Conservation (phyloP, 1,284 basidiomycete genomes). For the Ustilago xerochloae region DNA sequence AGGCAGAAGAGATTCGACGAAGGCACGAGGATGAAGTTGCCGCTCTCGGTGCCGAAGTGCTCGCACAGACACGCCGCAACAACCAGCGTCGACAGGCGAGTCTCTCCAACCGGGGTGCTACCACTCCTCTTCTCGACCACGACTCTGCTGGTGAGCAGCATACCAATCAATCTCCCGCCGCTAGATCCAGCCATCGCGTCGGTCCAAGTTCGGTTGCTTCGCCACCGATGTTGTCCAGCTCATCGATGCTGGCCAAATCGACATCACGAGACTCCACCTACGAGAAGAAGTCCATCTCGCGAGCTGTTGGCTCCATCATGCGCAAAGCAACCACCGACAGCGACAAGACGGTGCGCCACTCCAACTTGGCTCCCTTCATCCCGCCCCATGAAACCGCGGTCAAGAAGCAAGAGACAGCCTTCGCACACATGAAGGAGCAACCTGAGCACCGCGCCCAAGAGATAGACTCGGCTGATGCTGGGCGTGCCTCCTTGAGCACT, state of each 20-base stretch:
- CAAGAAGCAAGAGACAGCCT: slow-evolving; percentile 22
- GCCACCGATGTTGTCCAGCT: slow-evolving; percentile 9
- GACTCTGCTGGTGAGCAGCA: slow-evolving; percentile 23
- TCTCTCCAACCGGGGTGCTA: slow-evolving; percentile 6
- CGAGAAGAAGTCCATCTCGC: slow-evolving; percentile 41
- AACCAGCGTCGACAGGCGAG: slow-evolving; percentile 43
- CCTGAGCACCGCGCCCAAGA: background rate
- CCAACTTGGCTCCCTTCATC: slow-evolving; percentile 4
- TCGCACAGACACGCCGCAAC: slow-evolving; percentile 53
- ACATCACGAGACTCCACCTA: slow-evolving; percentile 28
- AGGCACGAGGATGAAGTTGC: slow-evolving; percentile 64
- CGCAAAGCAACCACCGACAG: slow-evolving; percentile 41
- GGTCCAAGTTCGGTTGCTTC: slow-evolving; percentile 3
- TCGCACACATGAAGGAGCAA: slow-evolving; percentile 13
- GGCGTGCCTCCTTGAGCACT: background rate
- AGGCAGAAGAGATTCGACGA: slow-evolving; percentile 58
- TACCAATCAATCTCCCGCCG: slow-evolving; percentile 5
- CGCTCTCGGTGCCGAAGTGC: slow-evolving; percentile 62
- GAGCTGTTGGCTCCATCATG: slow-evolving; percentile 44
- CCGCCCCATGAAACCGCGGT: background rate
- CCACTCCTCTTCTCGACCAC: slow-evolving; percentile 11
- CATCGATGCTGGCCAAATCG: slow-evolving; percentile 18
- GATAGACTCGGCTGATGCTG: background rate
- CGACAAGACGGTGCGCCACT: slow-evolving; percentile 35
- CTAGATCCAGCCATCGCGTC: slow-evolving; percentile 13